These are phyloP conservation scores for Cylindrotheca closterium DNA, from an alignment of 108 stramenopile species.

Conservation along the genomic window DNA sequence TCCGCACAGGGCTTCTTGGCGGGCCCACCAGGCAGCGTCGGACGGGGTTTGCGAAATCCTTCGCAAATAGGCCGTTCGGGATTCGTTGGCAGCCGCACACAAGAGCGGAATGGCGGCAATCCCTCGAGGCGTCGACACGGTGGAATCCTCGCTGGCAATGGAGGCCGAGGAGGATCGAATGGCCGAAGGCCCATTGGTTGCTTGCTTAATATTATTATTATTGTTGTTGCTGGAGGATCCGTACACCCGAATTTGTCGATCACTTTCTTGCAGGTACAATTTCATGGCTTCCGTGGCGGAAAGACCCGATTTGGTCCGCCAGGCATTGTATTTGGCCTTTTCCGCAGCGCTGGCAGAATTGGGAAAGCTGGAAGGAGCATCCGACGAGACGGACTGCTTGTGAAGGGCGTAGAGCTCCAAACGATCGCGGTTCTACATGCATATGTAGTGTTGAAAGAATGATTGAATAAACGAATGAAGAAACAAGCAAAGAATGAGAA, in stretches of 20 bases:
- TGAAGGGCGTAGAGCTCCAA: constrained; percentile 90
- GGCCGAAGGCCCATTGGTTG: neutral
- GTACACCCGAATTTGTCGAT: constrained; percentile 78
- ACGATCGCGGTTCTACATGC: constrained; percentile 70
- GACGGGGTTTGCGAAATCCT: constrained; percentile 49
- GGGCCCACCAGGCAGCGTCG: constrained; percentile 78
- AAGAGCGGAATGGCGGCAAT: constrained; percentile 80
- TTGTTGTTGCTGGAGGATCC: constrained; percentile 45
- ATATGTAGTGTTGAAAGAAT: constrained; percentile 2
- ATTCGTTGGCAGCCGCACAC: constrained; percentile 82
- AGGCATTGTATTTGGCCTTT: constrained; percentile 78
- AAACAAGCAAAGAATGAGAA: neutral
- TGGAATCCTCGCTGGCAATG: too few species aligned
- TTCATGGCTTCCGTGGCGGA: constrained; percentile 68
- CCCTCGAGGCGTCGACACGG: too few species aligned
- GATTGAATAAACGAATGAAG: constrained; percentile 1
- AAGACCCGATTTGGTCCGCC: constrained; percentile 67
- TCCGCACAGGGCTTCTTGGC: constrained; percentile 76
- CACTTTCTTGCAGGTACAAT: constrained; percentile 72
- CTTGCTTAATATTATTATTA: neutral
- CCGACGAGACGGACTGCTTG: constrained; percentile 81
- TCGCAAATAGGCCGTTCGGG: constrained; percentile 70
- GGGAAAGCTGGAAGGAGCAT: constrained; percentile 57
- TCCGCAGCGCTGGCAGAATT: constrained; percentile 51
- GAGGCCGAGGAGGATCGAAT: neutral